A percentile compares a stretch with the other conserved stretches of the same genome.
Evolutionary conservation across 352 stramenopile species (phyloP).

Genomic region (Phytopythium delawarense): DNA sequence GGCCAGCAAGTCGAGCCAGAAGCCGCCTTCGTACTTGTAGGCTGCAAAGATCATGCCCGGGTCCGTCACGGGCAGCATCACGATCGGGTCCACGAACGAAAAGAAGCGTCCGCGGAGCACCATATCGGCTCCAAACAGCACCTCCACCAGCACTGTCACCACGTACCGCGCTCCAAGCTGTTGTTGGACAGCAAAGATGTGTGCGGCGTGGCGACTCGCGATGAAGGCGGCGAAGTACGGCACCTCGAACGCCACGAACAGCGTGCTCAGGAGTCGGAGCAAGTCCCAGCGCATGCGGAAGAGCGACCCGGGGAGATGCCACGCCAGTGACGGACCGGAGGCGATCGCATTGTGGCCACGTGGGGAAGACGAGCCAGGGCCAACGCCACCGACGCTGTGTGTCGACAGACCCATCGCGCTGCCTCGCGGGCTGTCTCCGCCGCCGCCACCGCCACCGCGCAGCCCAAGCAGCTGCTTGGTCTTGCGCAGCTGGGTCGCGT

Average conservation of each 20-base stretch:
- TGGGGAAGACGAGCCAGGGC: conserved; percentile 2
- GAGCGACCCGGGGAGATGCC: conserved; percentile 40
- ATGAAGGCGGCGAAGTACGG: conserved; percentile 70
- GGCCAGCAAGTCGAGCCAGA: conserved; percentile 49
- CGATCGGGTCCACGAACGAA: conserved; percentile 50
- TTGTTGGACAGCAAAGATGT: conserved; percentile 34
- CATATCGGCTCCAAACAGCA: conserved; percentile 51
- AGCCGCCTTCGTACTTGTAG: conserved; percentile 49
- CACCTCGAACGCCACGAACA: conserved; percentile 65
- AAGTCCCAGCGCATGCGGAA: conserved; percentile 58
- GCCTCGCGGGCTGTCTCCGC: not conserved
- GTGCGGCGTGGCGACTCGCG: conserved; percentile 40
- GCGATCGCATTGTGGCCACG: conserved; percentile 1
- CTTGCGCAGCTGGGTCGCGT: conserved; percentile 62
- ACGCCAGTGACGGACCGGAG: conserved; percentile 11
- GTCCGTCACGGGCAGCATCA: conserved; percentile 53
- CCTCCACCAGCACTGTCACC: conserved; percentile 32
- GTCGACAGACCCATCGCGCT: not conserved
- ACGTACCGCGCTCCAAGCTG: conserved; percentile 29
- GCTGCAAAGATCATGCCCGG: conserved; percentile 49
- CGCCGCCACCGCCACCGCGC: conserved; percentile 27
- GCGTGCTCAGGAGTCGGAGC: conserved; percentile 28
- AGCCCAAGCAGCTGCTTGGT: conserved; percentile 71
- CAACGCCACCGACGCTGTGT: not conserved
- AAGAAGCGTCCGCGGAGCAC: conserved; percentile 46